Evolutionary conservation across 495 filamentous ascomycete genomes (phyloP), one percentile per base, ranked within the genome.

Genomic region (Melanomma pulvis-pyrius): DNA sequence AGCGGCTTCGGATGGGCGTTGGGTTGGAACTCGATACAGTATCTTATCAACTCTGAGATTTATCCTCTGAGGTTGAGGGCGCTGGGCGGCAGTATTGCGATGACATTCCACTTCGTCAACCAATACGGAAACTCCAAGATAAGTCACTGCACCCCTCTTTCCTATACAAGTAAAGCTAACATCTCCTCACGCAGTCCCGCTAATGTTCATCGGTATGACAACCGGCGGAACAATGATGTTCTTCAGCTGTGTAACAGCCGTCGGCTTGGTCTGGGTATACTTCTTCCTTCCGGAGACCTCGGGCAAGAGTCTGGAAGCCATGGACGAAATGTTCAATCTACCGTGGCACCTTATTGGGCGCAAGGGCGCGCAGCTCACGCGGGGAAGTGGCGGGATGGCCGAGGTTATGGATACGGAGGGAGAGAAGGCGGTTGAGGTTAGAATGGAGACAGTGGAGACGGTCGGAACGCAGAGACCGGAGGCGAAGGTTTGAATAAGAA

Each of bases 1-100:
- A 57, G 48, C 26, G 73, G 74, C 1, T 72, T 73, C 36, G 74
- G 88, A 1, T 92, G 89, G 88, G 87, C 88, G 0, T 77, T 90
- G 0, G 88, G 89, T 52, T 91, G 88, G 87, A 90, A 90, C 71
- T 82, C 80, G 4, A 89, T 90, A 79, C 89, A 90, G 69, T 92
- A 91, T 63, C 81, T 92, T 1, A 80, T 92, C 51, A 90, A 87
- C 24, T 86, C 88, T 0, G 90, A 92, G 71, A 81, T 92, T 32
- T 92, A 89, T 76, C 89, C 89, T 1, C 77, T 90, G 17, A 59
- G 73, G 24, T 58, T 75, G 6, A 58, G 75, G 19, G 69, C 74
- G 39, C 48, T 77, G 22, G 74, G 75, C 17, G 61, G 64, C 22
- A 62, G 55, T 47, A 62, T 75, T 51, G 74, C 69, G 30, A 77